These are phyloP conservation scores for Marchantia paleacea DNA, from an alignment of 225 moss, liverwort and hornwort genomes.

Conservation along the genomic window DNA sequence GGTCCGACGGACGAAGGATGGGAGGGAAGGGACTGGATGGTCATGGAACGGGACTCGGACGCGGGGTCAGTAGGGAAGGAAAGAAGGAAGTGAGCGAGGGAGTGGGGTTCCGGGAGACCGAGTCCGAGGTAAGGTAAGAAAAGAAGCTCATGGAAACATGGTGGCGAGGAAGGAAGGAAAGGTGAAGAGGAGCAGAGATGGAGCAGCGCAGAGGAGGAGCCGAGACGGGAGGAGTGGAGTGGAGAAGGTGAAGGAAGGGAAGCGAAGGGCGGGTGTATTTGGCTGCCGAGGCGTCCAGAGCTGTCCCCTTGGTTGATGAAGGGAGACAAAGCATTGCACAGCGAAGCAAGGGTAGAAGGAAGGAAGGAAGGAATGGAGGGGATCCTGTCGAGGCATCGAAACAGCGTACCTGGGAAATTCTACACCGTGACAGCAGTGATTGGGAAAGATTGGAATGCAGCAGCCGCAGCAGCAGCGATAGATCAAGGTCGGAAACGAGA, in stretches of 20 bases:
- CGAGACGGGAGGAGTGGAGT: background rate
- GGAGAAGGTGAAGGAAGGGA: background rate
- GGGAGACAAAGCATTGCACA: background rate
- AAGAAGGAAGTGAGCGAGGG: too few relatives aligned
- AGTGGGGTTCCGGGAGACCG: background rate
- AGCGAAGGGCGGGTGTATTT: slow-evolving; percentile 6
- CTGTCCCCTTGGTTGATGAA: background rate
- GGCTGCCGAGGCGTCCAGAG: slow-evolving; percentile 13
- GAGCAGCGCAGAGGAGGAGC: background rate
- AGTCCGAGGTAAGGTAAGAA: slow-evolving; percentile 1
- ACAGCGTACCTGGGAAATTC: slow-evolving; percentile 2
- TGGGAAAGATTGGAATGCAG: slow-evolving; percentile 18
- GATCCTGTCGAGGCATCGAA: slow-evolving; percentile 11
- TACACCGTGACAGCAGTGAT: background rate
- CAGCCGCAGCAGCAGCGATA: background rate
- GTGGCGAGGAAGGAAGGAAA: background rate
- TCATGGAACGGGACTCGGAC: too few relatives aligned
- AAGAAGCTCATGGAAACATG: background rate
- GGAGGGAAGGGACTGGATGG: too few relatives aligned
- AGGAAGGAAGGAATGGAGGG: slow-evolving; percentile 11
- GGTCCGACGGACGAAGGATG: background rate
- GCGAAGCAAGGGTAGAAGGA: background rate
- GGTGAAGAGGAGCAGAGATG: background rate
- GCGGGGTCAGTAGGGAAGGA: too few relatives aligned
- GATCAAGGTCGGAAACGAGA: slow-evolving; percentile 16